Base-by-base conservation (phyloP, 2,329 filamentous ascomycete species). In the Raffaelea ambrosiae region DNA sequence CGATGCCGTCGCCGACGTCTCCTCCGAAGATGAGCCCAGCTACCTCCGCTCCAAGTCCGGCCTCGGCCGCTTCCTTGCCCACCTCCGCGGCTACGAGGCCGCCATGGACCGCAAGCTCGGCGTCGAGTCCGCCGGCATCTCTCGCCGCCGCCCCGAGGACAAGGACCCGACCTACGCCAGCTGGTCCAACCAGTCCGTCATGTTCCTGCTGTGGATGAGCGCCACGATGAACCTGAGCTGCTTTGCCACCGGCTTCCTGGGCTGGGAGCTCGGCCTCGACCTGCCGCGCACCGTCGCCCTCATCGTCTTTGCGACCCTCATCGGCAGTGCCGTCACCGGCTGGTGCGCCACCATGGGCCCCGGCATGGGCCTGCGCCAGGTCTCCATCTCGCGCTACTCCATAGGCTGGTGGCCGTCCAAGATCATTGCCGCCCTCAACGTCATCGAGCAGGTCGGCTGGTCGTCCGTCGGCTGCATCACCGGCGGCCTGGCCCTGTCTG, bases 141-240 rank as follows among this genome's bases (percentile, higher is more conserved):
- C 61, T 10, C 66, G 73, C 48, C 70, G 72, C 52, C 63, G 63
- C 5, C 66, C 71, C 31, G 67, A 72, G 57, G 65, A 72, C 39
- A 60, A 61, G 23, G 59, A 66, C 31, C 65, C 65, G 1, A 50
- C 55, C n/a, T 65, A 61, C 43, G 55, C 55, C 7, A 62, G 61
- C 40, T 66, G 62, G 62, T 61, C 59, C 19, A 68, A 69, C 55
- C 66, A 68, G 51, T 57, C 69, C 47, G 64, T 65, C 48, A 77
- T 76, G 73, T 72, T 70, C 11, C 58, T 74, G 49, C 62, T 77
- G 48, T 77, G 73, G 73, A 71, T 73, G 19, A 69, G 65, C 40
- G 68, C 66, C 10, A 74, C 70, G 1, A 69, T 75, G 66, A 75
- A 76, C 56, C 64, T 69, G 22, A 68, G 66, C 35, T 76, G 71